Evolutionary conservation across 2,329 filamentous ascomycete genomes (phyloP), one percentile per base, ranked within the genome.

Genomic region (Gremmenia infestans): DNA sequence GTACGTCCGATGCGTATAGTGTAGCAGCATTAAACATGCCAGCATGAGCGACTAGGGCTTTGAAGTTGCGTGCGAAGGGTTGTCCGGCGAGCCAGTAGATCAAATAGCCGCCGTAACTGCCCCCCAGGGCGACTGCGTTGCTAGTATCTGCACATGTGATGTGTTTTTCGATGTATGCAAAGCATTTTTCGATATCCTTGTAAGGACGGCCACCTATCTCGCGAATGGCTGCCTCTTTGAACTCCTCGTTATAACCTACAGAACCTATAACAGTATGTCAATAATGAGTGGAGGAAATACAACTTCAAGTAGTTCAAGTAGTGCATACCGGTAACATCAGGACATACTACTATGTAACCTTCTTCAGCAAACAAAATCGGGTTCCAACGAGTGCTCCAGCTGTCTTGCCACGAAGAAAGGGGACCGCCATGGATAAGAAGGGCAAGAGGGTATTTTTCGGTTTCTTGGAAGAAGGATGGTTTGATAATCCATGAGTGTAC

Each of bases 51-150:
- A 95, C 89, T 4, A 96, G 78, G 0, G 90, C 89, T 71, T 89
- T 89, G 80, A 96, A 94, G 62, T 86, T 82, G 39, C 88, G 82
- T 25, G 89, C 91, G 0, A 96, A 79, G 1, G 82, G 80, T 58
- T 93, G 86, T 12, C 91, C 91, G 71, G 95, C 89, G 65, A 96
- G 89, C 90, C 91, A 95, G 70, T 94, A 88, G 61, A 88, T 83
- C 86, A 89, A 88, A 65, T 83, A 88, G 12, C 86, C 86, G 35
- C 86, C 86, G 63, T 88, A 89, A 12, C 81, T 85, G 1, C 86
- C 88, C 7, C 88, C 89, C 0, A 89, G 72, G 1, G 86, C 87
- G 1, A 92, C 87, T 1, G 87, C 82, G 11, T 81, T 78, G 5
- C 76, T 70, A 0, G 81, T 86, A 67, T 92, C 88, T 37, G 90